Evolutionary conservation across 345 rosid genomes (phyloP).

Genomic region (Gynandropsis gynandra): DNA sequence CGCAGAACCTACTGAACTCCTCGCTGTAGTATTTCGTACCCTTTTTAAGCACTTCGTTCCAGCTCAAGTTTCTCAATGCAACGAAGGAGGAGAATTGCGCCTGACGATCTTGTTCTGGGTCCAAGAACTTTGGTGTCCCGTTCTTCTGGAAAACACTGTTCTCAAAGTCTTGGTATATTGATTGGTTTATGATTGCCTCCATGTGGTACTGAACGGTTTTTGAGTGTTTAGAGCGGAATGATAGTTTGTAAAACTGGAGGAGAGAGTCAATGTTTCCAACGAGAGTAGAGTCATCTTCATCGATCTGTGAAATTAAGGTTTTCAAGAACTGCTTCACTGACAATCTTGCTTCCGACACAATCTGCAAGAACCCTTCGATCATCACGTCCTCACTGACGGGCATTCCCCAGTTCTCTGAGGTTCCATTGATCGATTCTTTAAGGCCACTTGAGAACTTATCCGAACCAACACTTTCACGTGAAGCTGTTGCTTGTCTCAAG

Average conservation of each 20-base stretch:
- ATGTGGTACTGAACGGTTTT: conserved; percentile 70
- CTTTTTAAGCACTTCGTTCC: conserved; percentile 85
- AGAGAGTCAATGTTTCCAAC: conserved; percentile 53
- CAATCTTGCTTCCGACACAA: conserved; percentile 86
- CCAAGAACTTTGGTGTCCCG: conserved; percentile 64
- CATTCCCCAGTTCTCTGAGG: too few species aligned
- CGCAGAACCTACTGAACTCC: conserved; percentile 92
- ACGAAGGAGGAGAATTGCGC: conserved; percentile 70
- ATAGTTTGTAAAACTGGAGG: conserved; percentile 56
- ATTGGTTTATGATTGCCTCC: conserved; percentile 75
- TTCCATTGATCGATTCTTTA: conserved; percentile 6
- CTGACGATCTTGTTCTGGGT: conserved; percentile 70
- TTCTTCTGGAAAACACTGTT: conserved; percentile 70
- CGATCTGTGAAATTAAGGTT: conserved; percentile 58
- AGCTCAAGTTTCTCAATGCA: conserved; percentile 74
- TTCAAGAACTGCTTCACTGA: conserved; percentile 94
- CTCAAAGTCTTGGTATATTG: conserved; percentile 86
- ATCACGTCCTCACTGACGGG: conserved; percentile 84
- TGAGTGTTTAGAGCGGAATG: conserved; percentile 54
- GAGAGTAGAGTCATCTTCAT: conserved; percentile 50
- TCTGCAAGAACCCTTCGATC: conserved; percentile 89
- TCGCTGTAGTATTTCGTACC: conserved; percentile 93
- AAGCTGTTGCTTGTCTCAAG: conserved; percentile 48
- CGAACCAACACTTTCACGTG: conserved; percentile 10
- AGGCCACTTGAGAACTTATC: not conserved